Conservation (phyloP, 768 basidiomycete species). For the Terana coerulea region DNA sequence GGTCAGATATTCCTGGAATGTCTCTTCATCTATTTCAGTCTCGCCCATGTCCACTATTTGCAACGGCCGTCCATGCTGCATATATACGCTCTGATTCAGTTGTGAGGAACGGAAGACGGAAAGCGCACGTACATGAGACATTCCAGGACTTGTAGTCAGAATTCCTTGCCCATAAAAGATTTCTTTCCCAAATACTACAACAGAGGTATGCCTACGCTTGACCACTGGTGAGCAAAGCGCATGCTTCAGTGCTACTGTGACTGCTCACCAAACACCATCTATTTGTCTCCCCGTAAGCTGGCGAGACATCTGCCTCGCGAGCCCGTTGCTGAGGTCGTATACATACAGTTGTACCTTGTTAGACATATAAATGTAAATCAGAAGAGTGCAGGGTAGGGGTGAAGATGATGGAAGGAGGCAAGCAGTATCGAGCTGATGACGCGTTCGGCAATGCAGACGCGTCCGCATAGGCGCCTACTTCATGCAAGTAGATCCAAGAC, state of each 20-base stretch:
- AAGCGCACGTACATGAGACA: slow-evolving; percentile 63
- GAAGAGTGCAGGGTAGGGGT: background rate
- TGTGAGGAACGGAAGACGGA: background rate
- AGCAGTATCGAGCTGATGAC: background rate
- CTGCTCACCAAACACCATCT: slow-evolving; percentile 83
- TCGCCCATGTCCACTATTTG: slow-evolving; percentile 73
- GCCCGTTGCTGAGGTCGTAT: slow-evolving; percentile 87
- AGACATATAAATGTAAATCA: slow-evolving; percentile 12
- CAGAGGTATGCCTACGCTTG: slow-evolving; percentile 78
- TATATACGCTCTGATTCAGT: background rate
- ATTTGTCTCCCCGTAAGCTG: slow-evolving; percentile 87
- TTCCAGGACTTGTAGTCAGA: slow-evolving; percentile 62
- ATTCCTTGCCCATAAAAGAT: slow-evolving; percentile 92
- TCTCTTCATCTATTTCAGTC: slow-evolving; percentile 78
- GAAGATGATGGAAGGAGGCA: background rate
- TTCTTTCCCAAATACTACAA: slow-evolving; percentile 85
- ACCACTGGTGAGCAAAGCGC: slow-evolving; percentile 7
- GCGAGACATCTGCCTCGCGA: slow-evolving; percentile 73
- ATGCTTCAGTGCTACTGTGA: background rate
- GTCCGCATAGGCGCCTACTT: too few relatives aligned
- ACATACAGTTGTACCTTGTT: slow-evolving; percentile 72
- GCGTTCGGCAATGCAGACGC: background rate
- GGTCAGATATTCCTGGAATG: slow-evolving; percentile 78
- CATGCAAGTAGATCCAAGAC: too few relatives aligned
- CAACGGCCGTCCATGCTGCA: slow-evolving; percentile 71